phyloP scores from a whole-genome alignment of 2,329 filamentous ascomycete species.

The Zymoseptoria pseudotritici region DNA sequence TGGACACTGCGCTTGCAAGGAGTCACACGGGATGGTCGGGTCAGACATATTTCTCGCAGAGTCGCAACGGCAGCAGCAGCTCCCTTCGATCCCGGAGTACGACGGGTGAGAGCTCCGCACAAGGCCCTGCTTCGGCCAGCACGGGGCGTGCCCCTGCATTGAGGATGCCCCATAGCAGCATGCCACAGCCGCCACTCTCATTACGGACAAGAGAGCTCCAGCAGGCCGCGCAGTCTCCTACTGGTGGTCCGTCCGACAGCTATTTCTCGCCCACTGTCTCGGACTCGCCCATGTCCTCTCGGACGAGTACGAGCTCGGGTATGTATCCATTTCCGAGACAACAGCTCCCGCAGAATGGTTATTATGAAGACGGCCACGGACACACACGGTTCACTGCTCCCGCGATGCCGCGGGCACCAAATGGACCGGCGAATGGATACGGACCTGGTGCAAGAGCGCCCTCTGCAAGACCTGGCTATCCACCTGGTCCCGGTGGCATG shows the following conservation, averaged over 20 bases:
- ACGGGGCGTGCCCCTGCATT: constrained; percentile 54
- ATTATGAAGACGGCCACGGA: constrained; percentile 63
- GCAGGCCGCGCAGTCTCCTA: constrained; percentile 49
- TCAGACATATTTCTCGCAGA: constrained; percentile 11
- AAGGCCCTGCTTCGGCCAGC: constrained; percentile 4
- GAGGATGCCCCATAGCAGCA: constrained; percentile 60
- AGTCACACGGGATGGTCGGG: constrained; percentile 20
- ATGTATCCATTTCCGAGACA: constrained; percentile 77
- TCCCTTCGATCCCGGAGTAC: constrained; percentile 19
- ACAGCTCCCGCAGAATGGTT: constrained; percentile 54
- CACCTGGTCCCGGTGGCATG: constrained; percentile 43
- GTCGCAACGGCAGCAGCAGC: constrained; percentile 17
- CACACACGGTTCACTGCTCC: constrained; percentile 71
- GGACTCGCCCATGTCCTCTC: constrained; percentile 60
- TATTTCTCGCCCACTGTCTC: constrained; percentile 79
- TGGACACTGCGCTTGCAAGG: constrained; percentile 27
- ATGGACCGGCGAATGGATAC: constrained; percentile 52
- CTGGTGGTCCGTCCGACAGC: constrained; percentile 58
- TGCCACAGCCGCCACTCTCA: constrained; percentile 49
- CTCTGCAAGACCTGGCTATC: constrained; percentile 62
- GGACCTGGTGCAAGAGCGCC: constrained; percentile 45
- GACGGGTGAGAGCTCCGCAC: constrained; percentile 13
- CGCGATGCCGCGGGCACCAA: constrained; percentile 69
- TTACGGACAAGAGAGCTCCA: constrained; percentile 57
- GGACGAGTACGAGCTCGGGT: constrained; percentile 62